Percentiles rank a stretch among this genome's conserved stretches.
Conservation (phyloP, 2,329 filamentous ascomycete species). For the Aspergillus japonicus region DNA sequence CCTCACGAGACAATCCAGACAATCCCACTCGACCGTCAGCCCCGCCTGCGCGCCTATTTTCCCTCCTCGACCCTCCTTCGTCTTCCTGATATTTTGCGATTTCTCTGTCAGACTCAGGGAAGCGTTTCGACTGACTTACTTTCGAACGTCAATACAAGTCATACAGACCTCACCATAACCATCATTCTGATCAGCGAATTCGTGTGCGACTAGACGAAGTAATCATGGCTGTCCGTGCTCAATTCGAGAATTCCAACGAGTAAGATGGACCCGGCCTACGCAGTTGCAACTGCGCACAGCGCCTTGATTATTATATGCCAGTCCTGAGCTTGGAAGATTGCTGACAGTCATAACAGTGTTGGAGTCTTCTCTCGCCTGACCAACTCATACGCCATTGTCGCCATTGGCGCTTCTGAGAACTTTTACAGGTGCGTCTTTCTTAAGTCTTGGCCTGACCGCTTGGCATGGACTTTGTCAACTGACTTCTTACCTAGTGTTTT, state of each 20-base stretch:
- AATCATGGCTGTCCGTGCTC: slow-evolving; percentile 49
- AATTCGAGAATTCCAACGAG: slow-evolving; percentile 54
- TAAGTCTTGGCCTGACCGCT: not conserved
- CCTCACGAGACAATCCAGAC: not conserved
- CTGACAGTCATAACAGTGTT: slow-evolving; percentile 59
- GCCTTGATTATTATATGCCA: not conserved
- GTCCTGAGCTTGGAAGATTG: not conserved
- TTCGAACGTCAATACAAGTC: not conserved
- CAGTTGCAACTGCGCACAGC: not conserved
- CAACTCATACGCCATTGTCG: slow-evolving; percentile 93
- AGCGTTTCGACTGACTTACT: not conserved
- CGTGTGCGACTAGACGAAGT: not conserved
- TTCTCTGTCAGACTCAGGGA: not conserved
- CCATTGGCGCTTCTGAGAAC: slow-evolving; percentile 94
- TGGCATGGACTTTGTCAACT: not conserved
- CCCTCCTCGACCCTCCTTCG: not conserved
- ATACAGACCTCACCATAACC: not conserved
- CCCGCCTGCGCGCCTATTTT: not conserved
- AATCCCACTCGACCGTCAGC: not conserved
- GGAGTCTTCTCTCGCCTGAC: slow-evolving; percentile 96
- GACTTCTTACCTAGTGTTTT: slow-evolving; percentile 65
- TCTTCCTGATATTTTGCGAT: not conserved
- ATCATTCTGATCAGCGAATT: not conserved
- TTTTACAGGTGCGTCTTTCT: slow-evolving; percentile 73
- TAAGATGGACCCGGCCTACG: slow-evolving; percentile 22